A percentile compares a stretch with the other conserved stretches of the same genome.
phyloP scores from a whole-genome alignment of 345 rosid genomes.

The Gossypium mustelinum region DNA sequence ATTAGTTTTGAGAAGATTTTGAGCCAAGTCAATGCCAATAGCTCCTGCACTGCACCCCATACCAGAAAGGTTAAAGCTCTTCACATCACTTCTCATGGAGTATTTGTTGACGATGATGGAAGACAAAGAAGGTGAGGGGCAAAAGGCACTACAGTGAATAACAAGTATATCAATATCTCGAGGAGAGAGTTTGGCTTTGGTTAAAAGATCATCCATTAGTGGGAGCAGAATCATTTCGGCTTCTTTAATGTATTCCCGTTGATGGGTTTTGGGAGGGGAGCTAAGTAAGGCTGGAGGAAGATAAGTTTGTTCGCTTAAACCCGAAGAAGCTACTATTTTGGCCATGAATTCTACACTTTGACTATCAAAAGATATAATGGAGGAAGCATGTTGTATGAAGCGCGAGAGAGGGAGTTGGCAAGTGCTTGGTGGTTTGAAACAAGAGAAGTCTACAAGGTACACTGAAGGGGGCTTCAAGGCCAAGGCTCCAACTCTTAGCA shows the following conservation, averaged over 20 bases:
- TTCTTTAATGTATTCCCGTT: constrained; percentile 38
- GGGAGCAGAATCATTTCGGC: constrained; percentile 47
- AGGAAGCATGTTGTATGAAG: constrained; percentile 42
- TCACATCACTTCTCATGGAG: constrained; percentile 38
- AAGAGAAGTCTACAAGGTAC: constrained; percentile 52
- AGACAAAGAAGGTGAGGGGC: constrained; percentile 51
- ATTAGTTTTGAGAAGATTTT: constrained; percentile 33
- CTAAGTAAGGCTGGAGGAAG: constrained; percentile 54
- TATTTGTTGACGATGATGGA: constrained; percentile 46
- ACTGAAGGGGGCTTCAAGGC: constrained; percentile 20
- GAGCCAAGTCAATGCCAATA: constrained; percentile 40
- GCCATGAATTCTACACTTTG: constrained; percentile 54
- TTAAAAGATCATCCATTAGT: constrained; percentile 40
- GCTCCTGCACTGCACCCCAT: constrained; percentile 66
- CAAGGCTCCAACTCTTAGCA: constrained; percentile 7
- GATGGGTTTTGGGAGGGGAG: constrained; percentile 45
- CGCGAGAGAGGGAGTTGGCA: constrained; percentile 36
- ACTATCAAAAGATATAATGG: constrained; percentile 28
- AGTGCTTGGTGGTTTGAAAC: constrained; percentile 40
- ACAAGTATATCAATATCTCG: constrained; percentile 43
- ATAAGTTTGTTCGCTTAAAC: constrained; percentile 43
- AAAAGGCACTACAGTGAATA: constrained; percentile 51
- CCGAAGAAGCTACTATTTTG: constrained; percentile 42
- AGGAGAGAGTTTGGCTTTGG: constrained; percentile 36
- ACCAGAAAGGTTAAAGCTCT: constrained; percentile 52